Base-by-base conservation (phyloP, 2,329 filamentous ascomycete species). In the Alternaria brassicicola region DNA sequence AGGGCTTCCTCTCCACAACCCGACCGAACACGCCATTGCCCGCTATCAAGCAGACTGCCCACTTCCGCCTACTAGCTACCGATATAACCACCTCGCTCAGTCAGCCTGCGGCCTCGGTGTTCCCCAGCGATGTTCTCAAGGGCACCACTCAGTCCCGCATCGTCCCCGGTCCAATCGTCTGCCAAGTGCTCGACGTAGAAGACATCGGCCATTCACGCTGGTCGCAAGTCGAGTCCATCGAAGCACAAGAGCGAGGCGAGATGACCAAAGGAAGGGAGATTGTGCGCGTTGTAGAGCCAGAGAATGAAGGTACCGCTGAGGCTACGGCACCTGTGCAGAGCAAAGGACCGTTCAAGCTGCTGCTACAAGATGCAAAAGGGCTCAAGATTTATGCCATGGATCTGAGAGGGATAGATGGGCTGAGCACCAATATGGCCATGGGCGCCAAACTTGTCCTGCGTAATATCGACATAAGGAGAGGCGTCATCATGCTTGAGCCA, bases 171-270 rank as follows among this genome's bases (percentile, higher is more conserved):
- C 85, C 91, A 30, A 82, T 94, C 1, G 82, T 89, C 3, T 89
- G 95, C 1, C 95, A 98, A 76, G 86, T 98, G 1, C 80, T 97
- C 1, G 93, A 96, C 68, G 83, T 98, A 7, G 89, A 96, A 72
- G 93, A 98, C 72, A 84, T 98, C 19, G 85, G 88, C 2, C 84
- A 85, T 51, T 92, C 89, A 67, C 85, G 90, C 50, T 96, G 93
- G 92, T 89, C 92, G 63, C 92, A 97, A 76, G 85, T 97, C 30
- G 92, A 97, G 75, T 87, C 88, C 31, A 86, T 95, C 6, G 91
- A 94, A 76, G 85, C 88, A 41, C 81, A 88, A 42, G 87, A 89
- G 69, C 84, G 90, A 12, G 91, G 91, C 1, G 91, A 94, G 78
- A 85, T 82, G 63, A 91, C 85, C 0, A 85, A 87, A 38, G 95